phyloP scores from a whole-genome alignment of 257 asterid species.

The Solanum sejunctum region DNA sequence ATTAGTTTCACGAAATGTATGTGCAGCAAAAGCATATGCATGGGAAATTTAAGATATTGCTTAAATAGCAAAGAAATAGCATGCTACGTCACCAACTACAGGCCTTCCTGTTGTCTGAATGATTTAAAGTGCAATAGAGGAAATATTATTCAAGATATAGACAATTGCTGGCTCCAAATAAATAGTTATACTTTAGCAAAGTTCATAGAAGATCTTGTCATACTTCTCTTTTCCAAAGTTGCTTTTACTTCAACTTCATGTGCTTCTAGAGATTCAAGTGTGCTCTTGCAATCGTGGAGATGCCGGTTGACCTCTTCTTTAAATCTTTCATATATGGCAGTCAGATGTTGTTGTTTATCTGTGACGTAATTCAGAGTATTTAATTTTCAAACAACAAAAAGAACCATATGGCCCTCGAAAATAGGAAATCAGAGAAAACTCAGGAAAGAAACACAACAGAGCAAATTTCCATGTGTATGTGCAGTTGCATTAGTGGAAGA shows the following conservation, averaged over 20 bases:
- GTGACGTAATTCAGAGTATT: constrained; percentile 11
- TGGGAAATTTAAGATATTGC: background rate
- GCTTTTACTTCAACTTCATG: constrained; percentile 54
- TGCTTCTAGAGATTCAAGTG: constrained; percentile 67
- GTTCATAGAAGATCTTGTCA: constrained; percentile 2
- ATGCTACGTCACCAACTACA: background rate
- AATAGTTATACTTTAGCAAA: background rate
- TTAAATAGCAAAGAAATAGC: background rate
- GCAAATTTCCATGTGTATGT: background rate
- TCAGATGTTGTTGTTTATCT: constrained; percentile 67
- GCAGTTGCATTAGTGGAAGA: background rate
- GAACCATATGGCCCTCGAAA: background rate
- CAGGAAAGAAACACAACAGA: background rate
- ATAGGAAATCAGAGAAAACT: background rate
- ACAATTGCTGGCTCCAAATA: background rate
- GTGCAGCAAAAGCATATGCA: background rate
- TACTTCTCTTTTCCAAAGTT: constrained; percentile 65
- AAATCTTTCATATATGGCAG: constrained; percentile 48
- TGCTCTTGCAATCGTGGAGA: constrained; percentile 40
- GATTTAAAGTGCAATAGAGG: background rate
- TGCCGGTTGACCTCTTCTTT: constrained; percentile 59
- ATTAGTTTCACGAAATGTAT: background rate
- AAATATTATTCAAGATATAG: background rate
- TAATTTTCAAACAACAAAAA: background rate
- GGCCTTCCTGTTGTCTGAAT: background rate